Evolutionary conservation across 495 filamentous ascomycete species (phyloP).

Genomic region (Platismatia glauca): DNA sequence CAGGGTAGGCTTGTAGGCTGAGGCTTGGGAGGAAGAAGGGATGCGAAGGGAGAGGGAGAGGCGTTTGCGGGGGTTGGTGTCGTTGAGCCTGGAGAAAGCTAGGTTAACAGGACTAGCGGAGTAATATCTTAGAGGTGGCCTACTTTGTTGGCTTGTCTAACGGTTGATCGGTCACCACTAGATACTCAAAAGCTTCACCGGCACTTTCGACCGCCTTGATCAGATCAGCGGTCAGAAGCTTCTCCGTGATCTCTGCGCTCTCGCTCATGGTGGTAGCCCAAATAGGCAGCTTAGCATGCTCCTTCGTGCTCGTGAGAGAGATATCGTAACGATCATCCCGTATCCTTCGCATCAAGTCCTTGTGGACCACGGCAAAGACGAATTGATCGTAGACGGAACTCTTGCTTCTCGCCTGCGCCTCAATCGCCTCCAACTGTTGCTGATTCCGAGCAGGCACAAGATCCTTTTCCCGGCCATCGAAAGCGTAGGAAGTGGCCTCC

Average conservation of each 20-base stretch:
- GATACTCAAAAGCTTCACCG: conserved; percentile 73
- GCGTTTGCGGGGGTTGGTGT: conserved; percentile 78
- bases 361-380: conserved; percentile 92
- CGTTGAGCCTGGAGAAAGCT: conserved; percentile 58
- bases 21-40: conserved; percentile 44
- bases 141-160: conserved; percentile 83
- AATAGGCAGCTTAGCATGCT: conserved; percentile 76
- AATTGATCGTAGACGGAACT: conserved; percentile 84
- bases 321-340: conserved; percentile 92
- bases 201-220: conserved; percentile 71
- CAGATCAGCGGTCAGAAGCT: conserved; percentile 73
- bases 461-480: conserved; percentile 82
- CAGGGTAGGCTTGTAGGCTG: conserved; percentile 55
- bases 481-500: conserved; percentile 70
- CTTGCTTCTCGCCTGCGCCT: conserved; percentile 40
- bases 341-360: conserved; percentile 81
- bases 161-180: conserved; percentile 87
- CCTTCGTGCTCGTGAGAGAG: conserved; percentile 83
- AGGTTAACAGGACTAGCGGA: conserved; percentile 15
- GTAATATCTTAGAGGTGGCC: conserved; percentile 26
- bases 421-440: conserved; percentile 33
- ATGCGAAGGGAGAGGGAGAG: conserved; percentile 67
- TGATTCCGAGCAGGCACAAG: conserved; percentile 57
- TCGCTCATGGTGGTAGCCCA: conserved; percentile 96
- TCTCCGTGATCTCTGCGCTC: conserved; percentile 89